Conservation (phyloP, 2,329 filamentous ascomycete species). For the Torrubiellomyces zombiae region DNA sequence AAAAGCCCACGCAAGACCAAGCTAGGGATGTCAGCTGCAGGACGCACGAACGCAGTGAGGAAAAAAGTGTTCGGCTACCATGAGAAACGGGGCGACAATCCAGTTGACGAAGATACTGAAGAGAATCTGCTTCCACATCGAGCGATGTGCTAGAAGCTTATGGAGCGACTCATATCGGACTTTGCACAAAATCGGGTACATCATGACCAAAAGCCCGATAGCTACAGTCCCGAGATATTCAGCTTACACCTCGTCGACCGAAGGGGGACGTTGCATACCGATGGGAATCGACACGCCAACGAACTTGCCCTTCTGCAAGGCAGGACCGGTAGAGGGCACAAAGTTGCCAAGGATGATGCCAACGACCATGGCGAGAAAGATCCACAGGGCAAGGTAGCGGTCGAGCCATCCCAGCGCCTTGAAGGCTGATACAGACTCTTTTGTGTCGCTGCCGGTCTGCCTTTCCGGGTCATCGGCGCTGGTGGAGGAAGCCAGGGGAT, state of each 20-base stretch:
- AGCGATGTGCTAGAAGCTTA: slow-evolving; percentile 39
- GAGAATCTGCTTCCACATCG: slow-evolving; percentile 61
- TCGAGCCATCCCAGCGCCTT: slow-evolving; percentile 43
- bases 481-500: no score
- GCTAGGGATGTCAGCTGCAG: no score
- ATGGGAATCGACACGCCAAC: slow-evolving; percentile 53
- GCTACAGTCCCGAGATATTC: slow-evolving; percentile 26
- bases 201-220: slow-evolving; percentile 73
- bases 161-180: slow-evolving; percentile 64
- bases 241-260: not conserved
- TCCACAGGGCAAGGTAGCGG: slow-evolving; percentile 53
- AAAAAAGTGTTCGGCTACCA: slow-evolving; percentile 34
- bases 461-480: not conserved
- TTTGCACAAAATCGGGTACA: slow-evolving; percentile 87
- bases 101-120: slow-evolving; percentile 70
- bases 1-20: slow-evolving; percentile 51
- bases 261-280: slow-evolving; percentile 24
- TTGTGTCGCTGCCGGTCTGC: not conserved
- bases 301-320: slow-evolving; percentile 54
- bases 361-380: slow-evolving; percentile 60
- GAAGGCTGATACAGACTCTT: slow-evolving; percentile 26
- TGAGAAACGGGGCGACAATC: slow-evolving; percentile 67
- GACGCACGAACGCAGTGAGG: not conserved
- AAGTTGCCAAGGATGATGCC: slow-evolving; percentile 67
- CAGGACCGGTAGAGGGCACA: slow-evolving; percentile 41